phyloP scores from a whole-genome alignment of 495 filamentous ascomycete species.

The Geoglossum glabrum region DNA sequence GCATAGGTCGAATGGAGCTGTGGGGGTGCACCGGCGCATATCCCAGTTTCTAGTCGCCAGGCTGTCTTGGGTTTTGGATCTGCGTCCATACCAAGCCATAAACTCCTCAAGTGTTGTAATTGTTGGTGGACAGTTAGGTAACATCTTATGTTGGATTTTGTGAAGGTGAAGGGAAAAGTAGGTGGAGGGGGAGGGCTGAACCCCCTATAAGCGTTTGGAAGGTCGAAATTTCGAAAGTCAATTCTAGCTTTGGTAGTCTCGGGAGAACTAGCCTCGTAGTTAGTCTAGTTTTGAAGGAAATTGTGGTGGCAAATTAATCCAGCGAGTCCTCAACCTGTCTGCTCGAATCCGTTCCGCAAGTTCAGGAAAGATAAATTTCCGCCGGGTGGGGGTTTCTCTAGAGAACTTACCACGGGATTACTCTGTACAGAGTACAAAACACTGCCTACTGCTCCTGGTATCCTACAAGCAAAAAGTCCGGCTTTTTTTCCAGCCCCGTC shows the following conservation, averaged over 20 bases:
- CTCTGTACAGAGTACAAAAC: not conserved
- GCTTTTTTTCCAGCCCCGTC: not conserved
- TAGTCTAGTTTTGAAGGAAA: too few relatives aligned
- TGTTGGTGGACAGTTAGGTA: not conserved
- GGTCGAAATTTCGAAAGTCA: too few relatives aligned
- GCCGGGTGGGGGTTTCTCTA: too few relatives aligned
- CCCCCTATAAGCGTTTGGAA: too few relatives aligned
- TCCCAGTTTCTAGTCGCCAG: not conserved
- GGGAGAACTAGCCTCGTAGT: too few relatives aligned
- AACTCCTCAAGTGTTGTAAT: not conserved
- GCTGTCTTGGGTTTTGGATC: not conserved
- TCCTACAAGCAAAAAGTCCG: not conserved
- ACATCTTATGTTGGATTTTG: not conserved
- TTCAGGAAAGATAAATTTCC: too few relatives aligned
- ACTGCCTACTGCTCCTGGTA: not conserved
- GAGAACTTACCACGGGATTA: not conserved
- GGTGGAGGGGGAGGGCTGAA: too few relatives aligned
- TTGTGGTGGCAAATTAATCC: too few relatives aligned
- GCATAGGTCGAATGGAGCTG: not conserved
- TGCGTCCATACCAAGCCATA: not conserved
- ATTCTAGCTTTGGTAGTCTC: too few relatives aligned
- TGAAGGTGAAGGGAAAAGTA: too few relatives aligned
- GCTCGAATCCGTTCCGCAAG: too few relatives aligned
- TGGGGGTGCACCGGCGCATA: not conserved
- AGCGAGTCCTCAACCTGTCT: too few relatives aligned